phyloP scores from a whole-genome alignment of 805 yeast species.

The Yamadazyma takamatsuzukensis region DNA sequence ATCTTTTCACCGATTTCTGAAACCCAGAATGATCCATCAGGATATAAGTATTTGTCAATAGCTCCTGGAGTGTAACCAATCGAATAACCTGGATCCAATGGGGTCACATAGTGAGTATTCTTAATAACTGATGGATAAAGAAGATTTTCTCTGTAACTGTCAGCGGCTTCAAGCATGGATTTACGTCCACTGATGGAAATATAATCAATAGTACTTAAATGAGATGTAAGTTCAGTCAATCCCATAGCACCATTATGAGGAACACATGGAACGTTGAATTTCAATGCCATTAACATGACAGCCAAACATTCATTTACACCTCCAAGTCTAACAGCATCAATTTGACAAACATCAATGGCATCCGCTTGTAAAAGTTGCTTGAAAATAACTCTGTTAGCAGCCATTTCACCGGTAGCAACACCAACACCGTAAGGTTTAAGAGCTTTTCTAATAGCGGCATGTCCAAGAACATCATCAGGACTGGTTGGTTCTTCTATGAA shows the following conservation, averaged over 20 bases:
- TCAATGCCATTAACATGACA: conserved; percentile 15
- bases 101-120: conserved; percentile 15
- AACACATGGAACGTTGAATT: conserved; percentile 13
- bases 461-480: conserved; percentile 15
- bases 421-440: conserved; percentile 13
- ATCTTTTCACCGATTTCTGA: conserved; percentile 16
- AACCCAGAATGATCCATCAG: conserved; percentile 13
- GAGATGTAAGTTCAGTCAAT: conserved; percentile 13
- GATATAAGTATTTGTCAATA: conserved; percentile 11
- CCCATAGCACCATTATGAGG: conserved; percentile 17
- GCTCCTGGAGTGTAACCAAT: conserved; percentile 14
- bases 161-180: conserved; percentile 16
- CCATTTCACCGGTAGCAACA: conserved; percentile 16
- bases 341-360: conserved; percentile 15
- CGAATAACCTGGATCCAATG: conserved; percentile 14
- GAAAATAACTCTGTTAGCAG: conserved; percentile 14
- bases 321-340: conserved; percentile 14
- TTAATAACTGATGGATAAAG: conserved; percentile 12
- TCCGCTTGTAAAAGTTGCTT: conserved; percentile 15
- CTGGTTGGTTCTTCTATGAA: conserved; percentile 15
- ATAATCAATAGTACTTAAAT: conserved; percentile 13
- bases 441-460: conserved; percentile 15
- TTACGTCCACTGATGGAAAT: conserved; percentile 12
- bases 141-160: conserved; percentile 14
- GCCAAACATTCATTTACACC: conserved; percentile 15